A percentile compares a stretch with the other conserved stretches of the same genome.
phyloP scores from a whole-genome alignment of 371 early-diverging fungal species.

The Fennellomyces sp. region DNA sequence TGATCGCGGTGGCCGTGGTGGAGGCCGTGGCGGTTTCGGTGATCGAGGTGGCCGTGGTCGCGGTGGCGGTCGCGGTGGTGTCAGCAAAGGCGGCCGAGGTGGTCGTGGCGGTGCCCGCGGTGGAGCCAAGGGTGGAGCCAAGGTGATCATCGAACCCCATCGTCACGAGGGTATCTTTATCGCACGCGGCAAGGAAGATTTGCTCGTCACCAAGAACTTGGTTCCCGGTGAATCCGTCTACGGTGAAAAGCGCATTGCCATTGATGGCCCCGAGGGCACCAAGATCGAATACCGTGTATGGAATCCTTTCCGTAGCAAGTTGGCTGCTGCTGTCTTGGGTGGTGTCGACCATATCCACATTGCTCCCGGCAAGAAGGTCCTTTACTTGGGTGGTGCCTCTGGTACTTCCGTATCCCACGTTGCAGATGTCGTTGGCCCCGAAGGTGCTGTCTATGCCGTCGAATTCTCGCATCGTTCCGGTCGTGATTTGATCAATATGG shows the following conservation, averaged over 20 bases:
- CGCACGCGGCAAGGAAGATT: conserved; percentile 99
- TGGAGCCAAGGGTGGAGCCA: conserved; percentile 88
- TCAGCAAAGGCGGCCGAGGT: conserved; percentile 35
- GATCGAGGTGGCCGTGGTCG: conserved; percentile 46
- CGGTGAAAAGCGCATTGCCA: conserved; percentile 98
- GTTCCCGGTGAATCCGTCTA: conserved; percentile 99
- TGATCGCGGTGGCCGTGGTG: conserved; percentile 8
- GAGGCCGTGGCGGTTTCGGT: conserved; percentile 13
- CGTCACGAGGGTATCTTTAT: conserved; percentile 97
- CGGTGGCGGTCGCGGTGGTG: conserved; percentile 40
- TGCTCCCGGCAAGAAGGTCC: conserved; percentile 97
- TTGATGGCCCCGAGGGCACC: conserved; percentile 93
- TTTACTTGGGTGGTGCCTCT: conserved; percentile 98
- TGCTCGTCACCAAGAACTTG: conserved; percentile 98
- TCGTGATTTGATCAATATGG: conserved; percentile 99
- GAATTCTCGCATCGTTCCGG: conserved; percentile 99
- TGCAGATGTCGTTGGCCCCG: conserved; percentile 98
- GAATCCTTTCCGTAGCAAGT: conserved; percentile 99
- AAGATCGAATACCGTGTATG: conserved; percentile 99
- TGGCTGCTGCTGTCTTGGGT: conserved; percentile 99
- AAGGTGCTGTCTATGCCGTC: conserved; percentile 99
- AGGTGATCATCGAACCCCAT: conserved; percentile 97
- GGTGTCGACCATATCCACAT: conserved; percentile 98
- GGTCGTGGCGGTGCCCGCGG: conserved; percentile 53
- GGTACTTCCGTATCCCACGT: conserved; percentile 99